Evolutionary conservation across 352 stramenopile genomes (phyloP), one percentile per base, ranked within the genome.

Genomic region (Globisporangium polare): DNA sequence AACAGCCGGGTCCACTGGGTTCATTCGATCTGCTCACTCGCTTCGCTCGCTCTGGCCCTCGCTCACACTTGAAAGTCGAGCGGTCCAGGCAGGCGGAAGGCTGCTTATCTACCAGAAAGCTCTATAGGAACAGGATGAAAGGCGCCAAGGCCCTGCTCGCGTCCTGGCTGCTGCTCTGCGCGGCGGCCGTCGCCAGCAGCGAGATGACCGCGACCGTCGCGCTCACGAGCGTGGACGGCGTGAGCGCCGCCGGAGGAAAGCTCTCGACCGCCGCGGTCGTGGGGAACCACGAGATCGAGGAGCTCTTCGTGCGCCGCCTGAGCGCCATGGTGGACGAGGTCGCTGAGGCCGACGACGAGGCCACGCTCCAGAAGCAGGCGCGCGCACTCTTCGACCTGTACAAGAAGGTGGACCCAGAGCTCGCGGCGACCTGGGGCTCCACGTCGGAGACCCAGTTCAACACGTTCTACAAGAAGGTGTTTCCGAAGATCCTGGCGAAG

Each of bases 371-470:
- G 17, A 46, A 67, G 33, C 77, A 91, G 60, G 76, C 72, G 15
- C 60, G 73, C 43, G 58, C 80, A 33, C 61, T 91, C 8, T 91
- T 88, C 65, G 79, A 86, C 53, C 66, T 91, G 37, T 91, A 88
- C 73, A 77, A 83, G 63, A 75, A 73, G 42, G 58, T 89, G 22
- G 75, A 86, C 57, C 66, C 72, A 15, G 61, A 62, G 39, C 33
- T 69, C 29, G 79, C 85, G 20, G 65, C 62, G 18, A 66, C 68
- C 41, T 86, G 73, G 75, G 79, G 79, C 29, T 47, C 55, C 15
- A 82, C 74, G n/a, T 43, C 72, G 42, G 59, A 58, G 13, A 67
- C 55, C 41, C 79, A 87, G 68, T 80, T 85, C 57, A 67, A 82
- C 15, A 68, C 72, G 62, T 91, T 91, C 54, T 83, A 88, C 68